Conservation (phyloP, 805 yeast genomes). For the Wickerhamomyces bovis region DNA sequence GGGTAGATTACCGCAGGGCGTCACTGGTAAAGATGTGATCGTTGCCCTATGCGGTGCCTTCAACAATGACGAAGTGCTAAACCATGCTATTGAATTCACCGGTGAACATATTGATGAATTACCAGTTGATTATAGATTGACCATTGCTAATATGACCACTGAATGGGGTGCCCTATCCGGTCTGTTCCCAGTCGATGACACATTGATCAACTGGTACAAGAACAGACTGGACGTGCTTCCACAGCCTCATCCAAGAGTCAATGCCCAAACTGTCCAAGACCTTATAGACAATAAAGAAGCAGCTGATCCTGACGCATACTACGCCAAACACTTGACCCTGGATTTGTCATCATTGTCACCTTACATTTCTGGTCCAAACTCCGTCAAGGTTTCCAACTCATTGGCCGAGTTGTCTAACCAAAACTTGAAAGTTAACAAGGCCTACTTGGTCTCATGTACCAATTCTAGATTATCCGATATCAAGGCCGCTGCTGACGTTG, state of each 20-base stretch:
- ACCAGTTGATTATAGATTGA: slow-evolving; percentile 77
- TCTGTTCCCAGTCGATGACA: slow-evolving; percentile 89
- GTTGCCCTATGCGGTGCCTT: slow-evolving; percentile 92
- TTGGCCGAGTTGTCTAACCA: slow-evolving; percentile 67
- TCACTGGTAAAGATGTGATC: slow-evolving; percentile 94
- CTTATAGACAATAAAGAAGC: slow-evolving; percentile 35
- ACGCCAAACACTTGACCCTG: slow-evolving; percentile 81
- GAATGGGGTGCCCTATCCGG: slow-evolving; percentile 99
- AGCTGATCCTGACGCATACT: slow-evolving; percentile 74
- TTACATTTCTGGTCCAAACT: slow-evolving; percentile 92
- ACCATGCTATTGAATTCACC: slow-evolving; percentile 89
- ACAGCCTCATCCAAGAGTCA: slow-evolving; percentile 81
- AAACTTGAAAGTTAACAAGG: slow-evolving; percentile 80
- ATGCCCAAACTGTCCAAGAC: slow-evolving; percentile 47
- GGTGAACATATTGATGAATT: slow-evolving; percentile 71
- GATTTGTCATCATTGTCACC: slow-evolving; percentile 82
- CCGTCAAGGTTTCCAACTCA: slow-evolving; percentile 85
- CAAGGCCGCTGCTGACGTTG: slow-evolving; percentile 87
- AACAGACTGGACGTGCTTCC: slow-evolving; percentile 50
- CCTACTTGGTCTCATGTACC: slow-evolving; percentile 96
- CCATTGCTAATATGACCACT: slow-evolving; percentile 96
- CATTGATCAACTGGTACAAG: slow-evolving; percentile 72
- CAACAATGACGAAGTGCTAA: slow-evolving; percentile 87
- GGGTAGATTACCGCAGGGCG: slow-evolving; percentile 79
- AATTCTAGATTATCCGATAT: slow-evolving; percentile 91